Conservation (phyloP, 2,329 filamentous ascomycete species). For the Grosmannia penicillata region DNA sequence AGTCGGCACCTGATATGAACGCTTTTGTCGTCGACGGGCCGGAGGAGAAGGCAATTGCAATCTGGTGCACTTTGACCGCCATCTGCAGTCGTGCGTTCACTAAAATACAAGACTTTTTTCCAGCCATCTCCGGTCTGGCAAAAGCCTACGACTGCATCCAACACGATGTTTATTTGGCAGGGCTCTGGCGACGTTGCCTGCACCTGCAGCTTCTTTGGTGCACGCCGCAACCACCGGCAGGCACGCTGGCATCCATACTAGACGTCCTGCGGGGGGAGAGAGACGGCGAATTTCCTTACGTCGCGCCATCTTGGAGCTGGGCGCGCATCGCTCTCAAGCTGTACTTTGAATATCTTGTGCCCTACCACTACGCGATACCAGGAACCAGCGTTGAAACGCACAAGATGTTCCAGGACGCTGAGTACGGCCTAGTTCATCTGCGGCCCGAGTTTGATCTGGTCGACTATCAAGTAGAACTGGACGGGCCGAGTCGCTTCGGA, state of each 20-base stretch:
- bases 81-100: not conserved
- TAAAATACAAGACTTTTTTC: not conserved
- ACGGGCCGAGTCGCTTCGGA: not conserved
- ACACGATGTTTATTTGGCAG: constrained; percentile 1
- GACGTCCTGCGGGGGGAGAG: not conserved
- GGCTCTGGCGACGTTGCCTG: not conserved
- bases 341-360: not conserved
- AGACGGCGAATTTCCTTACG: not conserved
- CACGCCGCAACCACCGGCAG: not conserved
- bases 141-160: not conserved
- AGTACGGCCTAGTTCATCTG: not conserved
- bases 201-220: not conserved
- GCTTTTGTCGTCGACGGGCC: not conserved
- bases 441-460: not conserved
- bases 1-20: no score
- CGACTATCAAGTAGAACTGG: not conserved
- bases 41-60: not conserved
- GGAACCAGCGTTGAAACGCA: not conserved
- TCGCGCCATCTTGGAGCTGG: constrained; percentile 2
- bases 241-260: not conserved
- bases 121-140: constrained; percentile 1
- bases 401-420: not conserved
- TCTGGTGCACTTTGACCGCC: not conserved
- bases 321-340: not conserved
- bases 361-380: not conserved